Percentiles rank a stretch among this genome's conserved stretches.
phyloP scores from a whole-genome alignment of 768 basidiomycete genomes.

The Porphyrellus cyaneotinctus region DNA sequence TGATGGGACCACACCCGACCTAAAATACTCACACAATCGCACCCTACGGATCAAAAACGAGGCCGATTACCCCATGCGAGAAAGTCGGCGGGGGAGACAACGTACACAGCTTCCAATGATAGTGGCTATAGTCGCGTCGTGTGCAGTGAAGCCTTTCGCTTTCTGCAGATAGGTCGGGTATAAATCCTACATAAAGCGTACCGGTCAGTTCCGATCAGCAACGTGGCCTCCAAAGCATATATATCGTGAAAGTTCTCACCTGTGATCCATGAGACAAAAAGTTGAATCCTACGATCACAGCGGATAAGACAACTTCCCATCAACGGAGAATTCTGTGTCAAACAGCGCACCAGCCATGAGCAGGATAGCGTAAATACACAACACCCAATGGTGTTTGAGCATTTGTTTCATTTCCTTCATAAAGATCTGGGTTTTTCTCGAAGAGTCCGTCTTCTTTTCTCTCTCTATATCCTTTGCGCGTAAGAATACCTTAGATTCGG shows the following conservation, averaged over 20 bases:
- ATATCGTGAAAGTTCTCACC: constrained; percentile 28
- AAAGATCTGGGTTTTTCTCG: constrained; percentile 66
- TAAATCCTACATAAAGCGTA: constrained; percentile 44
- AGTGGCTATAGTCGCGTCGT: constrained; percentile 66
- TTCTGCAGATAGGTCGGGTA: constrained; percentile 73
- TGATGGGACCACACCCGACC: constrained; percentile 5
- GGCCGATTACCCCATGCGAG: not conserved
- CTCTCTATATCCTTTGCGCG: constrained; percentile 54
- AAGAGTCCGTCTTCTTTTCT: constrained; percentile 32
- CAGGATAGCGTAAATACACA: constrained; percentile 79
- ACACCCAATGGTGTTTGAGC: constrained; percentile 77
- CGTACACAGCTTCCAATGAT: constrained; percentile 73
- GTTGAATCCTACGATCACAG: constrained; percentile 52
- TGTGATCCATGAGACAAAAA: constrained; percentile 74
- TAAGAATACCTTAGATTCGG: constrained; percentile 76
- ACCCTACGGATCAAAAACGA: constrained; percentile 28
- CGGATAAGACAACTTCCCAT: not conserved
- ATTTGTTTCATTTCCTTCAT: constrained; percentile 67
- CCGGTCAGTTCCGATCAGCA: not conserved
- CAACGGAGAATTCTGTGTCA: not conserved
- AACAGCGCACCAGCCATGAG: constrained; percentile 59
- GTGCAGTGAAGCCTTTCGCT: constrained; percentile 55
- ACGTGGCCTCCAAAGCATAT: not conserved
- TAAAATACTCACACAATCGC: constrained; percentile 38
- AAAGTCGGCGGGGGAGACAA: constrained; percentile 6